phyloP scores from a whole-genome alignment of 352 stramenopile genomes.

The Pythium coloratum region DNA sequence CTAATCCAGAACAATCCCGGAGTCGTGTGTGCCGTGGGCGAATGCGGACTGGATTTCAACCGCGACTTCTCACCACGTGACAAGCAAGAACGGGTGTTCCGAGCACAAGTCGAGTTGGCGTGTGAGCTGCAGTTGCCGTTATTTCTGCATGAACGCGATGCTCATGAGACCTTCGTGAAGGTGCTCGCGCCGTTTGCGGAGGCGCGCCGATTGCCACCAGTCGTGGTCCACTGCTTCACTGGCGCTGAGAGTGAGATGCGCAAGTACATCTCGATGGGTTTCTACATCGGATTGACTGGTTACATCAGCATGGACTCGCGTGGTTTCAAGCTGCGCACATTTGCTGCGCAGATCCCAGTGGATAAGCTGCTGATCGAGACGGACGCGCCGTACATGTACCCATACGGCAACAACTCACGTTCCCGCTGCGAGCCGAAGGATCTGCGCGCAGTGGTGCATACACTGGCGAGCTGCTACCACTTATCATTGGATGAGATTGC shows the following conservation, averaged over 20 bases:
- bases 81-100: constrained; percentile 86
- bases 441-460: constrained; percentile 55
- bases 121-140: constrained; percentile 85
- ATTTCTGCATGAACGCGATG: constrained; percentile 91
- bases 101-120: constrained; percentile 87
- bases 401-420: constrained; percentile 40
- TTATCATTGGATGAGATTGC: constrained; percentile 42
- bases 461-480: constrained; percentile 49
- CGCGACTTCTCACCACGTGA: constrained; percentile 92
- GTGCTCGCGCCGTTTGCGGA: constrained; percentile 56
- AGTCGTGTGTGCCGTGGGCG: constrained; percentile 90
- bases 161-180: constrained; percentile 50
- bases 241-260: constrained; percentile 48
- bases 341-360: constrained; percentile 45
- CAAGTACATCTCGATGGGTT: constrained; percentile 59
- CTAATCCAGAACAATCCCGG: constrained; percentile 41
- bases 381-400: constrained; percentile 79
- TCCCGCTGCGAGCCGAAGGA: constrained; percentile 70
- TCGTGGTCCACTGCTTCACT: constrained; percentile 80
- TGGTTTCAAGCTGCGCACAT: constrained; percentile 43
- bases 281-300: constrained; percentile 76
- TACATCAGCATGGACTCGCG: constrained; percentile 67
- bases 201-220: constrained; percentile 36
- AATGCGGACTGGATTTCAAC: constrained; percentile 97
- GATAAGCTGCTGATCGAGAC: constrained; percentile 74